Evolutionary conservation across 2,329 filamentous ascomycete genomes (phyloP), one percentile per base, ranked within the genome.

Genomic region (Pseudodiploospora longispora): DNA sequence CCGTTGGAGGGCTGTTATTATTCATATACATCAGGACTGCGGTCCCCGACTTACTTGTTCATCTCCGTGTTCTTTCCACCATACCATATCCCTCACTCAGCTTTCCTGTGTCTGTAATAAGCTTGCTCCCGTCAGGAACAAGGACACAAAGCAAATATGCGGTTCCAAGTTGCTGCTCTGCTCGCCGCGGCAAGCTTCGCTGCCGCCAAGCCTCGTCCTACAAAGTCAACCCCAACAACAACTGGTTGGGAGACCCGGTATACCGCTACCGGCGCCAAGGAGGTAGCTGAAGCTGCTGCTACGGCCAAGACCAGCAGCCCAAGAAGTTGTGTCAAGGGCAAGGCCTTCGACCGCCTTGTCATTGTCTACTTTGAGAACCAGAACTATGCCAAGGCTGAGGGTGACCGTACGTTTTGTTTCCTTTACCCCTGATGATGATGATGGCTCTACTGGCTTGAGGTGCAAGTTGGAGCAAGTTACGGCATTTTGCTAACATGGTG

Each of bases 321-420:
- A 2, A 78, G 74, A 30, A 81, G 73, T 59, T 59, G 79, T 55
- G 79, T 89, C 41, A 73, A 78, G 58, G 87, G 87, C 49, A 79
- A 82, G 58, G 79, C 74, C 0, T 90, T 90, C 58, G 76, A 88
- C 58, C 79, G 85, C 10, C 76, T 86, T 49, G 79, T 80, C 44
- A 76, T 80, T 46, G 80, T 90, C 61, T 90, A 83, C 81, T 72
- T 88, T 39, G 86, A 90, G 68, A 90, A 90, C 60, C 85, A 81
- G 40, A 74, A 82, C 62, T 89, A 76, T 52, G 72, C 78, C 42
- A 75, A 80, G 55, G 79, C 84, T 2, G 68, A 69, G 33, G 75
- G 71, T 10, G 83, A 89, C 59, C 72, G 75, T 78, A 57, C 56
- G 74, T 36, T 36, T 30, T 19, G 6, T 30, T 8, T 2, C 1